phyloP scores from a whole-genome alignment of 2,329 filamentous ascomycete genomes.

The Moelleriella libera region DNA sequence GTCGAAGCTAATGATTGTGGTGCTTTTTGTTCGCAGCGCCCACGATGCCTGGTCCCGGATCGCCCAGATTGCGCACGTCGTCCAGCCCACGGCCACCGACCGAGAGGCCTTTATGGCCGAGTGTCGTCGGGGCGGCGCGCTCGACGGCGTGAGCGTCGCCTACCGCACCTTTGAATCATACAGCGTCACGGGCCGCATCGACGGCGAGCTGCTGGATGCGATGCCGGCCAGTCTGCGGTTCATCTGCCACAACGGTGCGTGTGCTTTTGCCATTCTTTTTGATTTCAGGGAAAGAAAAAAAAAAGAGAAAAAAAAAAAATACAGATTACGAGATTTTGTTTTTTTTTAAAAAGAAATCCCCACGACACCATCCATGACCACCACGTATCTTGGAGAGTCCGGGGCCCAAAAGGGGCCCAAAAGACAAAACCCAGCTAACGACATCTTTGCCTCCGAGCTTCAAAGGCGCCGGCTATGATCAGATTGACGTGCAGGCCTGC shows the following conservation, averaged over 20 bases:
- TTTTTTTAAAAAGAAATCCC: no score
- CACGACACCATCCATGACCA: no score
- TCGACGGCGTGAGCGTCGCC: constrained; percentile 50
- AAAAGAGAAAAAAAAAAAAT: no score
- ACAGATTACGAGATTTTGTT: no score
- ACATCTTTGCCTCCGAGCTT: not conserved
- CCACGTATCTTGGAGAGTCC: no score
- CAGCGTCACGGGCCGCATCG: constrained; percentile 51
- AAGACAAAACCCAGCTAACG: not conserved
- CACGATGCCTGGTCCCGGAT: constrained; percentile 50
- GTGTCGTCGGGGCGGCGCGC: constrained; percentile 44
- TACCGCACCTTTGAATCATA: constrained; percentile 61
- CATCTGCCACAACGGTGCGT: constrained; percentile 45
- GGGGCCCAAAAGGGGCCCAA: no score
- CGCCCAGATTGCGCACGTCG: constrained; percentile 46
- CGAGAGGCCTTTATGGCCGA: constrained; percentile 57
- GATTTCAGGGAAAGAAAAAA: no score
- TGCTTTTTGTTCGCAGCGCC: constrained; percentile 31
- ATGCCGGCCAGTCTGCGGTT: constrained; percentile 40
- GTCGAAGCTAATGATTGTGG: no score
- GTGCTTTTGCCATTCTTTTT: no score
- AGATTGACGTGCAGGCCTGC: constrained; percentile 62
- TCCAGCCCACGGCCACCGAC: constrained; percentile 45
- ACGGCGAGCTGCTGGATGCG: constrained; percentile 51
- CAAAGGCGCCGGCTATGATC: constrained; percentile 70